Evolutionary conservation across 2,329 filamentous ascomycete species (phyloP).

Genomic region (Didymella lethalis): DNA sequence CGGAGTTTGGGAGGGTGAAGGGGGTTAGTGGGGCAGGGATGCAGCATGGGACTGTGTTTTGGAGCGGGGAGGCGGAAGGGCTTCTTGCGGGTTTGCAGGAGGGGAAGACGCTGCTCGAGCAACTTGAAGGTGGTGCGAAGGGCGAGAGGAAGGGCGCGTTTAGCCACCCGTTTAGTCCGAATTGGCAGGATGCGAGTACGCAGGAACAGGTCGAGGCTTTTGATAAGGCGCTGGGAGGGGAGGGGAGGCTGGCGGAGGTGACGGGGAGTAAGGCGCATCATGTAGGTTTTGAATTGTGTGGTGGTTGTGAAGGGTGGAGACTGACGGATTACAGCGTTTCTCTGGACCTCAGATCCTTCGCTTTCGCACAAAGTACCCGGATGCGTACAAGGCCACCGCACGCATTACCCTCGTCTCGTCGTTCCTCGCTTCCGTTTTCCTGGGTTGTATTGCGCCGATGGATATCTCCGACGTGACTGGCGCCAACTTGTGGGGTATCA

Average conservation of each 20-base stretch:
- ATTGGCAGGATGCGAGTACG: constrained; percentile 98
- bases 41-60: constrained; percentile 98
- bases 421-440: constrained; percentile 88
- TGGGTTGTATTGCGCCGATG: constrained; percentile 84
- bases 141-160: constrained; percentile 66
- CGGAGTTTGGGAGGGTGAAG: constrained; percentile 76
- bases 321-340: constrained; percentile 71
- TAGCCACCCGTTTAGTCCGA: constrained; percentile 86
- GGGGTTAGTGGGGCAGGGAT: constrained; percentile 92
- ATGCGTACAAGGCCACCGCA: constrained; percentile 79
- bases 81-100: constrained; percentile 69
- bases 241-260: constrained; percentile 73
- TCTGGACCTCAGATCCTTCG: constrained; percentile 96
- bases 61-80: constrained; percentile 74
- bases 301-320: constrained; percentile 7
- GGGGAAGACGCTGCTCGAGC: constrained; percentile 70
- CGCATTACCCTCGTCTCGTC: constrained; percentile 95
- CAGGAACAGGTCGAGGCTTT: constrained; percentile 91
- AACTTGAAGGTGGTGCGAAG: constrained; percentile 62
- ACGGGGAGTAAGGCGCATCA: constrained; percentile 96
- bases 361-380: constrained; percentile 79
- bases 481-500: constrained; percentile 96
- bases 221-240: constrained; percentile 72
- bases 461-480: constrained; percentile 95
- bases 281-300: constrained; percentile 61